phyloP scores from a whole-genome alignment of 2,329 filamentous ascomycete genomes.

The Scopulariopsis brevicaulis region DNA sequence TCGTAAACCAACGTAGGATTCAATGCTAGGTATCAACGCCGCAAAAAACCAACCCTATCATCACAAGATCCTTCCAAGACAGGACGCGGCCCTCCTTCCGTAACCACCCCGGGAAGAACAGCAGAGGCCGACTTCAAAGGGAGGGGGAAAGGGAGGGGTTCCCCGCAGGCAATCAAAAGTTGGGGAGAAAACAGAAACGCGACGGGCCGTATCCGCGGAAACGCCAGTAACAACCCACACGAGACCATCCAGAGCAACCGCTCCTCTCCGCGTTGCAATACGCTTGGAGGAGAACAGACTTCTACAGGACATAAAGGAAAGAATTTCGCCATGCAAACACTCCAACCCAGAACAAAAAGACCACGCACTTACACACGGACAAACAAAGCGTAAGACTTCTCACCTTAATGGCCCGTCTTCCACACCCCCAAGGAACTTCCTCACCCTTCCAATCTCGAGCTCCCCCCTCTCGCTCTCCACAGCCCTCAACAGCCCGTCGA shows the following conservation, averaged over 20 bases:
- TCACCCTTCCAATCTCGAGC: conserved; percentile 63
- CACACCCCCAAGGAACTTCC: conserved; percentile 70
- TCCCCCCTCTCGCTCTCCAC: conserved; percentile 79
- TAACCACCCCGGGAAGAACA: neutral
- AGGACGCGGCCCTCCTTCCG: neutral
- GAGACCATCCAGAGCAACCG: no score
- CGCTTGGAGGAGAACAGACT: no score
- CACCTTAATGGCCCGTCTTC: conserved; percentile 44
- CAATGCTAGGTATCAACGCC: neutral
- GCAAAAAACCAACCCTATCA: neutral
- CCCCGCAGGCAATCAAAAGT: no score
- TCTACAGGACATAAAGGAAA: no score
- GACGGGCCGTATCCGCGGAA: no score
- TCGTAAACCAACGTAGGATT: neutral
- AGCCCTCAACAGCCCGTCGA: conserved; percentile 72
- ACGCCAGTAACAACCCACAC: no score
- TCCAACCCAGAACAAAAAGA: neutral
- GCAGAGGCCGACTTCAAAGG: no score
- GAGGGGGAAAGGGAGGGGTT: no score
- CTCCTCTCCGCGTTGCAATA: no score
- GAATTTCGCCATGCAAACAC: no score
- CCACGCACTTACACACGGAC: neutral
- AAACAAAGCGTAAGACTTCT: neutral
- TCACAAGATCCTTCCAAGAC: neutral
- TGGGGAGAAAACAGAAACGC: no score